phyloP scores from a whole-genome alignment of 495 filamentous ascomycete genomes.

The Parathielavia appendiculata region DNA sequence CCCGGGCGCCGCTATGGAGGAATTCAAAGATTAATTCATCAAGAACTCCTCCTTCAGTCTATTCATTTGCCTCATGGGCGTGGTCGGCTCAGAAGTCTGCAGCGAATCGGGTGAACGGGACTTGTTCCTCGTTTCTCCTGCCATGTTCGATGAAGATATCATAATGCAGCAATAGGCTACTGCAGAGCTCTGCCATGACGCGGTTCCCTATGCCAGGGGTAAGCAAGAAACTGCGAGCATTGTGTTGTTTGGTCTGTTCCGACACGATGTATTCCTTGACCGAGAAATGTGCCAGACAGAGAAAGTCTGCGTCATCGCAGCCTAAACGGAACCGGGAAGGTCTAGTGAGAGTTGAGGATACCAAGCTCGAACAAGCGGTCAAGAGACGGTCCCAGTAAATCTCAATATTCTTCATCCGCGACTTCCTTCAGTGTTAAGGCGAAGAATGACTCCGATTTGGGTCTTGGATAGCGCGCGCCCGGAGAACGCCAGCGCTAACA shows the following conservation, averaged over 20 bases:
- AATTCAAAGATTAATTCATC: not conserved
- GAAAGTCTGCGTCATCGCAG: not conserved
- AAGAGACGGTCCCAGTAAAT: not conserved
- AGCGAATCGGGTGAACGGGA: not conserved
- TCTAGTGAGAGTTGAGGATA: not conserved
- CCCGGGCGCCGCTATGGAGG: not conserved
- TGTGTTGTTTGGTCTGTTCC: not conserved
- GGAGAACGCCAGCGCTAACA: not conserved
- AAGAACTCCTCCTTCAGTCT: not conserved
- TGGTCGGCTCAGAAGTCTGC: not conserved
- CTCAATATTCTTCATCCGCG: not conserved
- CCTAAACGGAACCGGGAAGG: not conserved
- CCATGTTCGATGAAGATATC: too few species aligned
- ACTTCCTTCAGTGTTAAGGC: not conserved
- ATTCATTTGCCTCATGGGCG: not conserved
- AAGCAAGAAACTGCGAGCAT: not conserved
- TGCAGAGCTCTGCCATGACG: not conserved
- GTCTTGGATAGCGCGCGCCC: not conserved
- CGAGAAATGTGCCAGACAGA: not conserved
- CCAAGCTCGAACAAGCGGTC: not conserved
- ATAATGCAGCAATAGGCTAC: too few species aligned
- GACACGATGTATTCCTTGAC: slow-evolving; percentile 3
- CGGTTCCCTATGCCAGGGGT: not conserved
- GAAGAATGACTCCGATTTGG: not conserved
- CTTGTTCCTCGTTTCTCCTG: too few species aligned